Base-by-base conservation (phyloP, 1,284 basidiomycete species). In the Tremellales sp. region DNA sequence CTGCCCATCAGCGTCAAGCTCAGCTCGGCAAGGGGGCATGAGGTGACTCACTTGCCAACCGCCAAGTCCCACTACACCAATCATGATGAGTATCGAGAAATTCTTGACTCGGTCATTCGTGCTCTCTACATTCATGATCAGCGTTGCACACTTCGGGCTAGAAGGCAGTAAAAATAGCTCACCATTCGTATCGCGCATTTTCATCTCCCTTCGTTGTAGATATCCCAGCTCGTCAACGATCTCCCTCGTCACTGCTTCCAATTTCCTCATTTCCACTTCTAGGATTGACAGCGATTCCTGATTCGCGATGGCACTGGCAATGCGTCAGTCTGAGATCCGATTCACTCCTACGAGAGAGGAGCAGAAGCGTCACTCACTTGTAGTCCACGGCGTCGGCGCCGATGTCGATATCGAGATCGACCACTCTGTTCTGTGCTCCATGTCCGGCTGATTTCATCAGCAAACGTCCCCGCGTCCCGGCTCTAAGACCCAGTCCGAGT, bases 331-430 rank as follows among this genome's bases (percentile, higher is more conserved):
- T 40, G 12, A 4, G 17, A 22, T 40, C 4, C 39, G 3, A 24
- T 40, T n/a, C n/a, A n/a, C 19, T 40, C 23, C 12, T 19, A 5
- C 33, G 13, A 6, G 13, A 36, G 13, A 17, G 23, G 12, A 27
- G 0, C 24, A 27, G 24, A 25, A 27, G 2, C 7, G 31, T 3
- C 29, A 74, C 84, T 61, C 67, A 92, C 89, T 97, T 97, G 81
- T 98, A 98, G 75, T 98, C 96, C 36, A 97, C 86, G 0, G 96
- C 96, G 65, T 98, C 94, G 17, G 94, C 93, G 41, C 94, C 94
- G 72, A 98, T 94, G 68, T 98, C 96, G 37, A 97, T 84, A 68
- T 98, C 94, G 48, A 98, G 77, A 77, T 98, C 94, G 57, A 98
- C 76, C 21, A 85, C 80, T 27, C 88, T 80, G 27, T 78, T 75